Percentiles rank a stretch among this genome's conserved stretches.
Evolutionary conservation across 208 protist genomes (phyloP).

Genomic region (Crithidia acanthocephali): DNA sequence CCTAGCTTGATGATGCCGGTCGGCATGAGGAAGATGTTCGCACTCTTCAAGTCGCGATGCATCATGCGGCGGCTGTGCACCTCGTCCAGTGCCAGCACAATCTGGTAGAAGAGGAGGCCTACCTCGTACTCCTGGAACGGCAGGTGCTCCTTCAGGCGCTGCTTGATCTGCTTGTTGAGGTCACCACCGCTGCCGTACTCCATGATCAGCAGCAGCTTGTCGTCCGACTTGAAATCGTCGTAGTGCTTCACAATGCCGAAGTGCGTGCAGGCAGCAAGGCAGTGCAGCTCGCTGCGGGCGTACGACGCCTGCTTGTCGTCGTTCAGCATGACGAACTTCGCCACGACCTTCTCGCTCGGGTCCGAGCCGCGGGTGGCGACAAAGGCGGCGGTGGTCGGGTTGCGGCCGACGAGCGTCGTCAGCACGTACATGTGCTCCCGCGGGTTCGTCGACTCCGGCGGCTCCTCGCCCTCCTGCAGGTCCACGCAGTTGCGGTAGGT

Average conservation of each 20-base stretch:
- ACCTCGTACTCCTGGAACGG: constrained; percentile 88
- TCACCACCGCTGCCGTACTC: constrained; percentile 91
- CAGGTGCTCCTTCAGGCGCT: constrained; percentile 71
- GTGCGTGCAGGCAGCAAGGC: constrained; percentile 86
- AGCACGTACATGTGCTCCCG: constrained; percentile 88
- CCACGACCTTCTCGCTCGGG: constrained; percentile 69
- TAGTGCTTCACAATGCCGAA: constrained; percentile 92
- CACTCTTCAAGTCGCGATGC: constrained; percentile 92
- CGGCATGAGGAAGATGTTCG: constrained; percentile 90
- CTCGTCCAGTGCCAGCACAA: constrained; percentile 85
- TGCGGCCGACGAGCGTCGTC: constrained; percentile 76
- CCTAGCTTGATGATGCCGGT: constrained; percentile 91
- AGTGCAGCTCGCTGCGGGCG: constrained; percentile 86
- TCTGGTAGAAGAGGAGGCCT: constrained; percentile 85
- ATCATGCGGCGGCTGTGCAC: constrained; percentile 88
- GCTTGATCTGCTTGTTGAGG: constrained; percentile 87
- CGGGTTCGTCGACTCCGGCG: constrained; percentile 59
- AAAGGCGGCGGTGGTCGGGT: constrained; percentile 86
- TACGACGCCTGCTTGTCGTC: constrained; percentile 86
- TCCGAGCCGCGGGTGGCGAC: constrained; percentile 77
- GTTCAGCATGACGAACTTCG: constrained; percentile 88
- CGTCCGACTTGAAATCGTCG: constrained; percentile 77
- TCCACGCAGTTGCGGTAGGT: constrained; percentile 33
- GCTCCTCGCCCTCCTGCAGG: constrained; percentile 74
- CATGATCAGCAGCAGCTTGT: constrained; percentile 90